Percentiles rank a stretch among this genome's conserved stretches.
Evolutionary conservation across 768 basidiomycete species (phyloP).

Genomic region (Amanita brunnescens): DNA sequence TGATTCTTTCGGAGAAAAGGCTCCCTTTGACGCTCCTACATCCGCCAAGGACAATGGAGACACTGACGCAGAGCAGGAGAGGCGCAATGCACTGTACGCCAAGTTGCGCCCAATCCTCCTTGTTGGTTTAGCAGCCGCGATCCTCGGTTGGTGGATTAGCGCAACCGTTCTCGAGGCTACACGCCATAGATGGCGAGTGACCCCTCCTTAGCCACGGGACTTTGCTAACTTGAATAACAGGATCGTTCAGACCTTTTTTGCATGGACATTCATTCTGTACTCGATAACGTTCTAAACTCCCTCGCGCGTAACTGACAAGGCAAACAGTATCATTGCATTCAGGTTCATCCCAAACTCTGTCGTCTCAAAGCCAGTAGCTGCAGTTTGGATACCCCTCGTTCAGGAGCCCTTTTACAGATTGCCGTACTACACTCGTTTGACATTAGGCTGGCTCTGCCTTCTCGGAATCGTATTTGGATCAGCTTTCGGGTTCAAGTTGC

Average conservation of each 20-base stretch:
- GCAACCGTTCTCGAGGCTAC: constrained; percentile 60
- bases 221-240: constrained; percentile 24
- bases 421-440: constrained; percentile 42
- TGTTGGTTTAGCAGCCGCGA: constrained; percentile 42
- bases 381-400: constrained; percentile 60
- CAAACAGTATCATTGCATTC: constrained; percentile 63
- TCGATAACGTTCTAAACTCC: constrained; percentile 16
- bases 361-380: constrained; percentile 61
- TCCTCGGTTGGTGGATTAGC: constrained; percentile 84
- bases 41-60: background rate
- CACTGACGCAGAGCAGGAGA: background rate
- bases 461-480: constrained; percentile 77
- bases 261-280: constrained; percentile 75
- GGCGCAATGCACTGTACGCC: constrained; percentile 9
- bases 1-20: constrained; percentile 16
- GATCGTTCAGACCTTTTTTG: constrained; percentile 75
- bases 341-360: constrained; percentile 72
- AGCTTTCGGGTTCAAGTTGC: constrained; percentile 71
- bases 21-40: background rate
- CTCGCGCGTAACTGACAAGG: constrained; percentile 1
- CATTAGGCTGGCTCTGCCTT: constrained; percentile 70
- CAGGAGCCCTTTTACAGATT: constrained; percentile 59
- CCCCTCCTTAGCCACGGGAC: background rate
- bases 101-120: constrained; percentile 39
- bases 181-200: constrained; percentile 61